A percentile compares a stretch with the other conserved stretches of the same genome.
phyloP scores from a whole-genome alignment of 2,329 filamentous ascomycete genomes.

The Aulographum hederae region DNA sequence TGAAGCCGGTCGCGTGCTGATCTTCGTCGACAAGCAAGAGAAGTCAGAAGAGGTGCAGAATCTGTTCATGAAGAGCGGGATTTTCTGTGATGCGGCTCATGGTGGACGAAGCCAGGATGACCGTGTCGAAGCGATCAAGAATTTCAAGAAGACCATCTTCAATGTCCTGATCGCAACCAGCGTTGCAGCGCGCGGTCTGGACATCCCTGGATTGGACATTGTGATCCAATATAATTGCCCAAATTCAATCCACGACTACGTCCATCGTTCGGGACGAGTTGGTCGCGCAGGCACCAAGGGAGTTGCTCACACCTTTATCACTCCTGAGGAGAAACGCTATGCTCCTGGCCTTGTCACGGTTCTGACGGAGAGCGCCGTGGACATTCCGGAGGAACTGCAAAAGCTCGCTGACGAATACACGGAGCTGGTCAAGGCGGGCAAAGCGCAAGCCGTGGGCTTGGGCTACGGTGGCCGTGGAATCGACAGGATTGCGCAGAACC shows the following conservation, averaged over 20 bases:
- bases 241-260: constrained; percentile 91
- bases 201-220: constrained; percentile 89
- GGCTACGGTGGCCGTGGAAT: constrained; percentile 93
- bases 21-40: constrained; percentile 87
- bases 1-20: constrained; percentile 73
- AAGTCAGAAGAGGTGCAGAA: constrained; percentile 68
- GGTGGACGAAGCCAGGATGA: constrained; percentile 89
- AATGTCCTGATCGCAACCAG: constrained; percentile 89
- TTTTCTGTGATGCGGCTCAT: constrained; percentile 84
- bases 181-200: constrained; percentile 82
- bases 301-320: constrained; percentile 86
- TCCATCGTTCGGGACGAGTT: constrained; percentile 83
- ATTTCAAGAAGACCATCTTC: constrained; percentile 83
- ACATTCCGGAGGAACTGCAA: constrained; percentile 54
- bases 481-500: constrained; percentile 77
- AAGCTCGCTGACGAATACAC: constrained; percentile 45
- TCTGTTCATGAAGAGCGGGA: constrained; percentile 65
- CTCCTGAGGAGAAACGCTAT: constrained; percentile 79
- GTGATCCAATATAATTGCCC: constrained; percentile 93
- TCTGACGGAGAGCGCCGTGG: constrained; percentile 75
- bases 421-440: constrained; percentile 74
- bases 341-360: constrained; percentile 80
- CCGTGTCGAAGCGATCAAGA: constrained; percentile 75
- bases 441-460: constrained; percentile 53
- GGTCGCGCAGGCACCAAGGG: constrained; percentile 89